Evolutionary conservation across 768 basidiomycete species (phyloP).

Genomic region (Galerina marginata): DNA sequence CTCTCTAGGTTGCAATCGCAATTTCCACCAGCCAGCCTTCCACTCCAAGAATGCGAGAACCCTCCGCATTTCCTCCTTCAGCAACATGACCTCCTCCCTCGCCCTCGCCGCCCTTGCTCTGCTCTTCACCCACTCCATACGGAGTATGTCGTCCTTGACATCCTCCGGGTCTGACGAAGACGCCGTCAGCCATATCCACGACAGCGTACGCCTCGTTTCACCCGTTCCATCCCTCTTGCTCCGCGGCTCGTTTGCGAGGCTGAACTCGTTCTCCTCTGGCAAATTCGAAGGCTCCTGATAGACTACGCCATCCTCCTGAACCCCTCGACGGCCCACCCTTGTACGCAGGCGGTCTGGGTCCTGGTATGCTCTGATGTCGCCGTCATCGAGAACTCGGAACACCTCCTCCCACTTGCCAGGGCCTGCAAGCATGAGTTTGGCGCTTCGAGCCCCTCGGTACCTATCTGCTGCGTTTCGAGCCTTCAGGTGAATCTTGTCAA

Average conservation of each 20-base stretch:
- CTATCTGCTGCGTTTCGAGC: slow-evolving; percentile 7
- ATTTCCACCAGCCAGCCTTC: slow-evolving; percentile 18
- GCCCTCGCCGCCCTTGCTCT: slow-evolving; percentile 20
- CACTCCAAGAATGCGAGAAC: slow-evolving; percentile 11
- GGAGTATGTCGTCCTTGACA: not conserved
- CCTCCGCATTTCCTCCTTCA: slow-evolving; percentile 22
- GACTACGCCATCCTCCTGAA: not conserved
- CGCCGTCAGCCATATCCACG: slow-evolving; percentile 7
- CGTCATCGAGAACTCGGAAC: not conserved
- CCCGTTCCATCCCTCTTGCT: not conserved
- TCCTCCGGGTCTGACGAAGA: not conserved
- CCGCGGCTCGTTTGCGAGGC: not conserved
- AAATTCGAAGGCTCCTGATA: too few species aligned
- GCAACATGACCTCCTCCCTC: slow-evolving; percentile 17
- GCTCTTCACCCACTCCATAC: slow-evolving; percentile 5
- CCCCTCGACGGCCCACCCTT: not conserved
- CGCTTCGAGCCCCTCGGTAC: slow-evolving; percentile 10
- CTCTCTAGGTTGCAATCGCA: not conserved
- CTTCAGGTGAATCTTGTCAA: slow-evolving; percentile 3
- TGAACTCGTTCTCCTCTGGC: not conserved
- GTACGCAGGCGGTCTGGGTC: not conserved
- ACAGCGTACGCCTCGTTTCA: not conserved
- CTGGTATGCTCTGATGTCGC: slow-evolving; percentile 18
- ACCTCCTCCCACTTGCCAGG: slow-evolving; percentile 14
- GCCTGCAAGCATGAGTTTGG: slow-evolving; percentile 2